A percentile compares a stretch with the other conserved stretches of the same genome.
phyloP scores from a whole-genome alignment of 805 yeast species.

The Yamadazyma philogaea region DNA sequence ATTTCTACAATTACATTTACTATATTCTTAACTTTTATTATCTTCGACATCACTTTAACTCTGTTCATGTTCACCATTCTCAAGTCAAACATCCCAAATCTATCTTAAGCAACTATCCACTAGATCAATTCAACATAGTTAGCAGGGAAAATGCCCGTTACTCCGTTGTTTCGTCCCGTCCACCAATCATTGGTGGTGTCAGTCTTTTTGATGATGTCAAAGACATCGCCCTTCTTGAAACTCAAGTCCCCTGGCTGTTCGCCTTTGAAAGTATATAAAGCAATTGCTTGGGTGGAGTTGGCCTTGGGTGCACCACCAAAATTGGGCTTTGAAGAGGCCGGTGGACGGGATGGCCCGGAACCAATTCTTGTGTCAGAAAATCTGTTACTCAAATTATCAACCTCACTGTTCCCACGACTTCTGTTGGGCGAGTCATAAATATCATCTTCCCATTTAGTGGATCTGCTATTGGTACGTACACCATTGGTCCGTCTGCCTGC shows the following conservation, averaged over 20 bases:
- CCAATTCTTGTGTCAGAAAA: conserved; percentile 32
- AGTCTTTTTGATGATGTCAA: conserved; percentile 79
- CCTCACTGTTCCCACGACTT: conserved; percentile 30
- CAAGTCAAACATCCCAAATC: no score
- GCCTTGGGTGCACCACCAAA: conserved; percentile 36
- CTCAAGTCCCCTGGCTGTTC: conserved; percentile 92
- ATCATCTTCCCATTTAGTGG: conserved; percentile 74
- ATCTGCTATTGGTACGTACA: conserved; percentile 14
- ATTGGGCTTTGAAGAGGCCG: conserved; percentile 38
- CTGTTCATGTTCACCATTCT: not conserved
- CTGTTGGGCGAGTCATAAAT: conserved; percentile 58
- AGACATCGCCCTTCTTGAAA: conserved; percentile 91
- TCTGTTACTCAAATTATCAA: conserved; percentile 32
- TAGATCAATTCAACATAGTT: conserved; percentile 83
- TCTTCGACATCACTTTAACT: not conserved
- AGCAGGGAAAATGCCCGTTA: conserved; percentile 94
- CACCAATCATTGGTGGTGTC: conserved; percentile 97
- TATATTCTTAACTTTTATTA: not conserved
- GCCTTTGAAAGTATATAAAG: conserved; percentile 83
- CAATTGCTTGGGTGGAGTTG: conserved; percentile 76
- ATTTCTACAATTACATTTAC: no score
- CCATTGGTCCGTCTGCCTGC: conserved; percentile 10
- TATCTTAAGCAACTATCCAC: no score
- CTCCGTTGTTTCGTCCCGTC: conserved; percentile 87
- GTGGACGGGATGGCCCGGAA: conserved; percentile 35